phyloP scores from a whole-genome alignment of 768 basidiomycete genomes.

The Boletus vermiculosoides region DNA sequence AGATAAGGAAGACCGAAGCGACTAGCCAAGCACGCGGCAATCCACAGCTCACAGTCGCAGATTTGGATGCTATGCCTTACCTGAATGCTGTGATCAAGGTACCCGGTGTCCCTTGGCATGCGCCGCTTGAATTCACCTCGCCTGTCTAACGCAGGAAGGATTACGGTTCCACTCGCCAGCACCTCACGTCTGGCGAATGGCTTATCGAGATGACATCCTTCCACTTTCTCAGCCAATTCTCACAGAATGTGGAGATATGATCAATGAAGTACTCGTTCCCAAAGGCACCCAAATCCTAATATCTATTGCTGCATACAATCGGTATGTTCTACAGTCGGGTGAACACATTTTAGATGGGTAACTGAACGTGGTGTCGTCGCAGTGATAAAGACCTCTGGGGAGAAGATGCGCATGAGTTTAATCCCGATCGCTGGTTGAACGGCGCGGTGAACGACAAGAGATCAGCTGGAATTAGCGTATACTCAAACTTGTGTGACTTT shows the following conservation, averaged over 20 bases:
- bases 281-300: slow-evolving; percentile 49
- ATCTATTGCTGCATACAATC: slow-evolving; percentile 55
- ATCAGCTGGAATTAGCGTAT: slow-evolving; percentile 16
- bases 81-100: slow-evolving; percentile 38
- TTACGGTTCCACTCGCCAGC: slow-evolving; percentile 47
- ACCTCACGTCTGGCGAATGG: slow-evolving; percentile 49
- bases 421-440: slow-evolving; percentile 15
- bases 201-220: slow-evolving; percentile 52
- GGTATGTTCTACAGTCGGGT: slow-evolving; percentile 33
- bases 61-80: slow-evolving; percentile 51
- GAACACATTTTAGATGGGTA: too few relatives aligned
- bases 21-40: not conserved
- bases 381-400: slow-evolving; percentile 27
- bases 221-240: slow-evolving; percentile 55
- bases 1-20: slow-evolving; percentile 9
- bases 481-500: slow-evolving; percentile 10
- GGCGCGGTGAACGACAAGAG: not conserved
- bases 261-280: slow-evolving; percentile 46
- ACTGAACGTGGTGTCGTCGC: not conserved
- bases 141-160: slow-evolving; percentile 37
- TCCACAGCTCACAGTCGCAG: slow-evolving; percentile 26
- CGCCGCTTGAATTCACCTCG: slow-evolving; percentile 13
- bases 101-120: not conserved
- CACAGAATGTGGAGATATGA: slow-evolving; percentile 43
- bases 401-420: slow-evolving; percentile 26